These are phyloP conservation scores for Xylariaceae sp. DNA, from an alignment of 2,329 filamentous ascomycete species.

Conservation along the genomic window DNA sequence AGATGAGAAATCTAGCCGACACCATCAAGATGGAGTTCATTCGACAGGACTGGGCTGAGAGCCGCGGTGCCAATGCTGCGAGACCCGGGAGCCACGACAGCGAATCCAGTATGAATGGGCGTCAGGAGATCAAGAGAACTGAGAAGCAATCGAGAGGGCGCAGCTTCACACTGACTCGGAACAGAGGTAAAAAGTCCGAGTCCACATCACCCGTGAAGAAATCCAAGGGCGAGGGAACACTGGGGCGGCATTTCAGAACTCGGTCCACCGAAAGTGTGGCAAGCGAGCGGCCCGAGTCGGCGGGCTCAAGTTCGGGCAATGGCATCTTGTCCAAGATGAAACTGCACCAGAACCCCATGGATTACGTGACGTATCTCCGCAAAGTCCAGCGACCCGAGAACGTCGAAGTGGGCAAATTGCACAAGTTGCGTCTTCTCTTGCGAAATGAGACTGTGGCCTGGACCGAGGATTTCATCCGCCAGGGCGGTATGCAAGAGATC, in stretches of 20 bases:
- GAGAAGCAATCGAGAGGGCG: slow-evolving; percentile 62
- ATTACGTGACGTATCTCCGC: slow-evolving; percentile 82
- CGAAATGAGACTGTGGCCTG: slow-evolving; percentile 94
- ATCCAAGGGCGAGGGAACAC: slow-evolving; percentile 60
- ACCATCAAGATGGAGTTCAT: slow-evolving; percentile 96
- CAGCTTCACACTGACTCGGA: slow-evolving; percentile 73
- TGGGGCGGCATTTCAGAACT: slow-evolving; percentile 62
- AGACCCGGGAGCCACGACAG: slow-evolving; percentile 43
- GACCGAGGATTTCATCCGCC: slow-evolving; percentile 87
- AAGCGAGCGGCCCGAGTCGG: slow-evolving; percentile 53
- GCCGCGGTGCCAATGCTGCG: slow-evolving; percentile 47
- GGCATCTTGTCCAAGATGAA: slow-evolving; percentile 65
- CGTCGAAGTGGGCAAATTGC: slow-evolving; percentile 90
- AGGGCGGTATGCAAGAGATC: slow-evolving; percentile 90
- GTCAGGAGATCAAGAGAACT: slow-evolving; percentile 39
- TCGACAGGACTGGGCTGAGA: slow-evolving; percentile 77
- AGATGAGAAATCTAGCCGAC: slow-evolving; percentile 85
- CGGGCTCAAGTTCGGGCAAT: slow-evolving; percentile 53
- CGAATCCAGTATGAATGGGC: slow-evolving; percentile 34
- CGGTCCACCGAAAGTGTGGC: slow-evolving; percentile 70
- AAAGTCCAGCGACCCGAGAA: slow-evolving; percentile 77
- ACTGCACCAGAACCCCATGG: slow-evolving; percentile 68
- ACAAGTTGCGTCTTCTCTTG: slow-evolving; percentile 84
- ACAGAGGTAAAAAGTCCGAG: slow-evolving; percentile 48
- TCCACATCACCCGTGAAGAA: slow-evolving; percentile 70